These are phyloP conservation scores for Wickerhamiella occidentalis DNA, from an alignment of 805 yeast genomes.

Conservation along the genomic window DNA sequence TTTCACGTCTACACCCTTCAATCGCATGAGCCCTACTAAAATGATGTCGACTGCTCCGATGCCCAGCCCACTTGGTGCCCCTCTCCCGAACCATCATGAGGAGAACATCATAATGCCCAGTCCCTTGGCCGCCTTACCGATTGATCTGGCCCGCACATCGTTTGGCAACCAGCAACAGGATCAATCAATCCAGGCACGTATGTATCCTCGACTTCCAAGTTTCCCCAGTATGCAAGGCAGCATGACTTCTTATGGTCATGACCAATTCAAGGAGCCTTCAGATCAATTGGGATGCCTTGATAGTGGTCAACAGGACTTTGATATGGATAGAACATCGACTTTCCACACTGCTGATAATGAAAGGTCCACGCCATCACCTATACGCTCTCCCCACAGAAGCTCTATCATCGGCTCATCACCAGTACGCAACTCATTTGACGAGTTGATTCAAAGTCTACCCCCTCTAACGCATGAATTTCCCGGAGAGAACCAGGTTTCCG, in stretches of 20 bases:
- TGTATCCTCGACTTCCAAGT: constrained; percentile 6
- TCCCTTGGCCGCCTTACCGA: background rate
- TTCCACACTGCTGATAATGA: background rate
- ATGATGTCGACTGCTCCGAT: background rate
- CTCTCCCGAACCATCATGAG: background rate
- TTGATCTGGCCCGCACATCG: constrained; percentile 6
- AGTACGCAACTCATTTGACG: constrained; percentile 1
- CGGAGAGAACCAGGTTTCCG: background rate
- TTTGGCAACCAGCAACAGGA: background rate
- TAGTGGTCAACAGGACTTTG: background rate
- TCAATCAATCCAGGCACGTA: background rate
- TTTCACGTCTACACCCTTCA: constrained; percentile 7
- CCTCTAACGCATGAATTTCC: background rate
- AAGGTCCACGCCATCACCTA: constrained; percentile 1
- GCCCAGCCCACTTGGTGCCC: background rate
- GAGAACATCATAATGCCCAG: background rate
- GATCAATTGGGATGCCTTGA: background rate
- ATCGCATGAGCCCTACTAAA: background rate
- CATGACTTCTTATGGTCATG: background rate
- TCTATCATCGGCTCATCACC: constrained; percentile 3
- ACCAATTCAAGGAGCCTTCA: background rate
- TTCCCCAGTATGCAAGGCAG: constrained; percentile 1
- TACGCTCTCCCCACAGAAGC: constrained; percentile 1
- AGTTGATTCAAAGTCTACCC: background rate
- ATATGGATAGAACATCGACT: background rate